Percentiles rank a stretch among this genome's conserved stretches.
These are phyloP conservation scores for Vitis rotundifolia DNA, from an alignment of 164 flowering plant species.

Conservation along the genomic window DNA sequence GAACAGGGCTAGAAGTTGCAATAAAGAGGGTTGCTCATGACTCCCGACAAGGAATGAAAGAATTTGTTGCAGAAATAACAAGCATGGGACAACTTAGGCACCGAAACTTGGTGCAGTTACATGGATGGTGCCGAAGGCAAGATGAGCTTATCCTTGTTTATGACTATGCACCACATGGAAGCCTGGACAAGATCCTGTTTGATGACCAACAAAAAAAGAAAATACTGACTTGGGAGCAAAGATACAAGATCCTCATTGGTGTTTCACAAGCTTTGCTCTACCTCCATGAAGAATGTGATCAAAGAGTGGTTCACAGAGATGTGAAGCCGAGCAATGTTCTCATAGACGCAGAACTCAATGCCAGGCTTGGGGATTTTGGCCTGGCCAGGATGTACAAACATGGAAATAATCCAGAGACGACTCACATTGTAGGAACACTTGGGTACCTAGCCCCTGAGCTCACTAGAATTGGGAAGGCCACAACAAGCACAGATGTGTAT, in stretches of 20 bases:
- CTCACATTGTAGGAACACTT: conserved; percentile 22
- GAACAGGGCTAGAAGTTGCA: conserved; percentile 23
- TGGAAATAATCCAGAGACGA: conserved; percentile 5
- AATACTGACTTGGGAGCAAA: conserved; percentile 17
- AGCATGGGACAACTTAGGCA: conserved; percentile 36
- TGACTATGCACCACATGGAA: conserved; percentile 38
- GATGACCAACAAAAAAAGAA: neutral
- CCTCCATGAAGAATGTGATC: conserved; percentile 20
- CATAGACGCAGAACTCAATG: conserved; percentile 9
- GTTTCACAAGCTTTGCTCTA: conserved; percentile 19
- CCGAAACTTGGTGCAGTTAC: conserved; percentile 31
- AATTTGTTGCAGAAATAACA: conserved; percentile 35
- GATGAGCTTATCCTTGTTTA: conserved; percentile 36
- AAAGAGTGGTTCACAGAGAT: conserved; percentile 16
- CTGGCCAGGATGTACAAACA: conserved; percentile 16
- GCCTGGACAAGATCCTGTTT: conserved; percentile 31
- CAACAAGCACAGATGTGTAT: conserved; percentile 18
- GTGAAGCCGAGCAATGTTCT: conserved; percentile 23
- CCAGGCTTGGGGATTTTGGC: conserved; percentile 23
- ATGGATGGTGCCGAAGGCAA: conserved; percentile 32
- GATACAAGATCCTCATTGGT: conserved; percentile 13
- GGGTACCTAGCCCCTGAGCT: conserved; percentile 23
- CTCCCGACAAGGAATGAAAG: conserved; percentile 37
- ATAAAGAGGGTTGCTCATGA: conserved; percentile 38
- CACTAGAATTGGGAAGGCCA: conserved; percentile 14